Evolutionary conservation across 2,329 filamentous ascomycete species (phyloP).

Genomic region (Coniochaeta ligniaria): DNA sequence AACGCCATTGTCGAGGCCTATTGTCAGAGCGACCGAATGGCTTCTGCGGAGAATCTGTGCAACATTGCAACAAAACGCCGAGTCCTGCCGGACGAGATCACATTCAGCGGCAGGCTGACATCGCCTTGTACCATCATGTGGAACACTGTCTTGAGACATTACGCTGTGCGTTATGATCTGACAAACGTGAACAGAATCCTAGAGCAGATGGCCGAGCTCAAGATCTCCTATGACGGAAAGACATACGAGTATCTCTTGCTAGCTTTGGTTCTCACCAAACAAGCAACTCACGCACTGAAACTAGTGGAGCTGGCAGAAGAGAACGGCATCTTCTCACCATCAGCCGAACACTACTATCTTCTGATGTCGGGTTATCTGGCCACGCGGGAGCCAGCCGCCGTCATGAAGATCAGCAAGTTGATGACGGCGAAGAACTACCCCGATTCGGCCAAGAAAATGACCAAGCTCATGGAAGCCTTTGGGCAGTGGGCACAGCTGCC

Average conservation of each 20-base stretch:
- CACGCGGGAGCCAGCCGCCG: slow-evolving; percentile 33
- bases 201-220: slow-evolving; percentile 37
- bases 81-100: neutral
- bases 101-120: slow-evolving; percentile 27
- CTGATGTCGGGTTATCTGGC: slow-evolving; percentile 46
- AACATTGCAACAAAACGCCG: slow-evolving; percentile 44
- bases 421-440: slow-evolving; percentile 35
- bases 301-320: slow-evolving; percentile 36
- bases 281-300: slow-evolving; percentile 41
- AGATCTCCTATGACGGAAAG: slow-evolving; percentile 38
- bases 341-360: slow-evolving; percentile 40
- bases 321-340: slow-evolving; percentile 37
- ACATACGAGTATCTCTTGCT: slow-evolving; percentile 44
- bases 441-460: slow-evolving; percentile 33
- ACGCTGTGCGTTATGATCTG: slow-evolving; percentile 55
- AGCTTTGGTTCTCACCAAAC: slow-evolving; percentile 39
- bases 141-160: slow-evolving; percentile 68
- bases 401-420: slow-evolving; percentile 31
- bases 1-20: slow-evolving; percentile 62
- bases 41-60: slow-evolving; percentile 53
- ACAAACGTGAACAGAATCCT: slow-evolving; percentile 40
- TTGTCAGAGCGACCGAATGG: slow-evolving; percentile 46
- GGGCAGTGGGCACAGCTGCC: slow-evolving; percentile 24
- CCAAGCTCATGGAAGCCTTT: slow-evolving; percentile 34
- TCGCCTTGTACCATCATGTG: slow-evolving; percentile 56